phyloP scores from a whole-genome alignment of 2,329 filamentous ascomycete genomes.

The Fusarium sp. region DNA sequence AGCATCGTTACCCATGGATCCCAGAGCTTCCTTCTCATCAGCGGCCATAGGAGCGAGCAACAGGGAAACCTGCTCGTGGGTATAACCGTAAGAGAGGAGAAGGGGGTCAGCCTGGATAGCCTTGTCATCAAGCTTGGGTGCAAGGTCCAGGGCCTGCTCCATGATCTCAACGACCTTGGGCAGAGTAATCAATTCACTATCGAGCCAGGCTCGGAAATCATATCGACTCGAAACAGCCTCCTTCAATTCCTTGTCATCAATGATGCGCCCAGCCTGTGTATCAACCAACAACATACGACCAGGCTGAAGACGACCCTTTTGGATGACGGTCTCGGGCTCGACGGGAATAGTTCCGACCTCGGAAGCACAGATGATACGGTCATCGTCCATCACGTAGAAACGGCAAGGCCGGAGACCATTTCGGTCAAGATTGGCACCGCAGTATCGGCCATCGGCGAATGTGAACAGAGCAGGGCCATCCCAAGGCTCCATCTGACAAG shows the following conservation, averaged over 20 bases:
- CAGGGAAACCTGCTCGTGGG: conserved; percentile 92
- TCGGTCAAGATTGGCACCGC: conserved; percentile 94
- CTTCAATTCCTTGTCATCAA: conserved; percentile 94
- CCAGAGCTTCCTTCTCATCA: conserved; percentile 95
- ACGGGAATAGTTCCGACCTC: conserved; percentile 94
- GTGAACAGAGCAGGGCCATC: conserved; percentile 97
- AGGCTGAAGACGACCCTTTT: conserved; percentile 93
- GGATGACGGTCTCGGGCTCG: conserved; percentile 87
- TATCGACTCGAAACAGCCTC: conserved; percentile 84
- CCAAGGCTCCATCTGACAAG: conserved; percentile 99
- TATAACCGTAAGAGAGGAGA: conserved; percentile 90
- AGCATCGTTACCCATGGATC: conserved; percentile 97
- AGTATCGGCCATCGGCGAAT: conserved; percentile 95
- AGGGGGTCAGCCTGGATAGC: conserved; percentile 85
- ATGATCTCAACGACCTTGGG: conserved; percentile 75
- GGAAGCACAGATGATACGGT: conserved; percentile 96
- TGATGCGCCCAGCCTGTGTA: conserved; percentile 87
- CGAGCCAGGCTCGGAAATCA: conserved; percentile 89
- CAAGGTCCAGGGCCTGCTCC: conserved; percentile 69
- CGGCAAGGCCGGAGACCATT: conserved; percentile 95
- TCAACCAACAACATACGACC: conserved; percentile 97
- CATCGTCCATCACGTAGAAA: conserved; percentile 96
- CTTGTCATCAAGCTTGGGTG: conserved; percentile 71
- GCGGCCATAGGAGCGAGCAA: conserved; percentile 95
- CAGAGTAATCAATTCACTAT: conserved; percentile 84